These are phyloP conservation scores for Tremella yokohamensis DNA, from an alignment of 768 basidiomycete genomes.

Conservation along the genomic window DNA sequence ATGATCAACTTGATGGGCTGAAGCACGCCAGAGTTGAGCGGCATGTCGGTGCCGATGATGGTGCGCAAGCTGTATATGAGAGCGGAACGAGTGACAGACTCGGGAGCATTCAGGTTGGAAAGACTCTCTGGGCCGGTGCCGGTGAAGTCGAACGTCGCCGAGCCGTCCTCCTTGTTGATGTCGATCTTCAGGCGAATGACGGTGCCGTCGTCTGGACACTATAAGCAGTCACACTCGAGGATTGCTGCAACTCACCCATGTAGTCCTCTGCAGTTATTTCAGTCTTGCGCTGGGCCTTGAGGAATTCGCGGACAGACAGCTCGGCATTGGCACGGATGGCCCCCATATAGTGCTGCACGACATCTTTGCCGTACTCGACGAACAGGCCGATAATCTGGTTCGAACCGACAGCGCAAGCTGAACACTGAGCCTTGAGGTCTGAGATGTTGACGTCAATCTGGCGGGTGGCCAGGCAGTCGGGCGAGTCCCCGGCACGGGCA, in stretches of 20 bases:
- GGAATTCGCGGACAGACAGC: slow-evolving; percentile 16
- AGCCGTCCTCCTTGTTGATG: slow-evolving; percentile 70
- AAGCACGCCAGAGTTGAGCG: slow-evolving; percentile 88
- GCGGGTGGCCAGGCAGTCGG: slow-evolving; percentile 13
- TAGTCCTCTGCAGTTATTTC: too few relatives aligned
- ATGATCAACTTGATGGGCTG: slow-evolving; percentile 58
- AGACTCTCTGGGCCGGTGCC: slow-evolving; percentile 53
- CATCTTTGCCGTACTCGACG: slow-evolving; percentile 74
- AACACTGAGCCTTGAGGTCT: slow-evolving; percentile 56
- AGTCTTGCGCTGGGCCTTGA: neutral
- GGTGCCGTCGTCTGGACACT: slow-evolving; percentile 57
- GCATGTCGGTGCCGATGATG: slow-evolving; percentile 59
- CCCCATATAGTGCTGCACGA: slow-evolving; percentile 89
- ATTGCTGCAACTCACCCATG: neutral
- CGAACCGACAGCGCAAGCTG: slow-evolving; percentile 72
- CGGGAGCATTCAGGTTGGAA: slow-evolving; percentile 44
- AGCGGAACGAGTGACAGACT: slow-evolving; percentile 27
- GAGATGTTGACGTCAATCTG: slow-evolving; percentile 56
- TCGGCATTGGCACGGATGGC: slow-evolving; percentile 59
- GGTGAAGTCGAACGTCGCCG: slow-evolving; percentile 76
- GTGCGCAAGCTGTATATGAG: slow-evolving; percentile 44
- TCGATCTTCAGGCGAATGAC: slow-evolving; percentile 60
- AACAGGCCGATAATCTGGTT: slow-evolving; percentile 80
- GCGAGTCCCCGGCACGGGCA: slow-evolving; percentile 48
- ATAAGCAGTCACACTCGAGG: neutral